Percentiles rank a stretch among this genome's conserved stretches.
phyloP scores from a whole-genome alignment of 2,329 filamentous ascomycete genomes.

The Exophiala sideris region DNA sequence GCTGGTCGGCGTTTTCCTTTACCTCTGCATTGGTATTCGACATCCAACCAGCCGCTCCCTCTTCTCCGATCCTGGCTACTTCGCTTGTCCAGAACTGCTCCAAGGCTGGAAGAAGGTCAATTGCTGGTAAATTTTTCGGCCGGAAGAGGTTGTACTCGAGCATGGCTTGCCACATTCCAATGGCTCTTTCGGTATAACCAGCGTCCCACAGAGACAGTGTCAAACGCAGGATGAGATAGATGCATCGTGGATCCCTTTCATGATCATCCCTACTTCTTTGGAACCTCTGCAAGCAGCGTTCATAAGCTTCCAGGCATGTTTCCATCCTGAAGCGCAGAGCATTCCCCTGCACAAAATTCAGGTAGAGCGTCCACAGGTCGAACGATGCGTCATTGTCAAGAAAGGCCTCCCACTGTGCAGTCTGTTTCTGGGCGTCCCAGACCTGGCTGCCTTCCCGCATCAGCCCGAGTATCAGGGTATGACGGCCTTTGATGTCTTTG shows the following conservation, averaged over 20 bases:
- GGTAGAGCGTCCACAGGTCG: slow-evolving; percentile 67
- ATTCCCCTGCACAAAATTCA: slow-evolving; percentile 68
- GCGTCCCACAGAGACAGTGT: slow-evolving; percentile 71
- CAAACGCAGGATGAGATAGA: slow-evolving; percentile 72
- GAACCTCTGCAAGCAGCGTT: slow-evolving; percentile 54
- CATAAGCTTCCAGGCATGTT: slow-evolving; percentile 57
- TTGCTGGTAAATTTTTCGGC: slow-evolving; percentile 36
- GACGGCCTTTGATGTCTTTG: slow-evolving; percentile 45
- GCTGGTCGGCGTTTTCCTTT: slow-evolving; percentile 7
- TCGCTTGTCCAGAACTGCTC: slow-evolving; percentile 86
- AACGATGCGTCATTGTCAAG: slow-evolving; percentile 59
- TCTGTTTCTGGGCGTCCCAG: slow-evolving; percentile 64
- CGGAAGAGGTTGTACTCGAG: slow-evolving; percentile 68
- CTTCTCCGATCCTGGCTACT: slow-evolving; percentile 72
- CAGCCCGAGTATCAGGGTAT: slow-evolving; percentile 63
- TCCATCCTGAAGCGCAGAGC: slow-evolving; percentile 67
- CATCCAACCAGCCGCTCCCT: slow-evolving; percentile 66
- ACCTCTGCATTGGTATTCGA: slow-evolving; percentile 22
- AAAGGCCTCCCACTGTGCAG: slow-evolving; percentile 63
- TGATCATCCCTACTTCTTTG: slow-evolving; percentile 4
- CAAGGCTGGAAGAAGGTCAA: slow-evolving; percentile 45
- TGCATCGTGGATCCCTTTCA: slow-evolving; percentile 41
- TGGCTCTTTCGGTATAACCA: slow-evolving; percentile 73
- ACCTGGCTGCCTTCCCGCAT: slow-evolving; percentile 71
- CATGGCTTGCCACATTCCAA: slow-evolving; percentile 78